Conservation (phyloP, 225 moss, liverwort and hornwort species). For the Takakia lepidozioides region DNA sequence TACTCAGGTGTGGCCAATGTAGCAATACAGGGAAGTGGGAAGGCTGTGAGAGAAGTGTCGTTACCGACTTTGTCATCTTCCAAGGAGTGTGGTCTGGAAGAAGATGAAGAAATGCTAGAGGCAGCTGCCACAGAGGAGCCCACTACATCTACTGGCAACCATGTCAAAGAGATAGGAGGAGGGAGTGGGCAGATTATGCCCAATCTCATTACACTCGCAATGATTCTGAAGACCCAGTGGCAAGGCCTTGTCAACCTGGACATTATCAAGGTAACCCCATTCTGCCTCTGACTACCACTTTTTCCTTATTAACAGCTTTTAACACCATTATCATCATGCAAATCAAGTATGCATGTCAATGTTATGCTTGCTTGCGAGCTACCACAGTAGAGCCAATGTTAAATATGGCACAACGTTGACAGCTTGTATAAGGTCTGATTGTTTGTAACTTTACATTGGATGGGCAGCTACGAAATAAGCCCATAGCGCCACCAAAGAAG, state of each 20-base stretch:
- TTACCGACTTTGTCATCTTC: conserved; percentile 68
- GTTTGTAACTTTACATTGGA: too few species aligned
- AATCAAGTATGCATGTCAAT: too few species aligned
- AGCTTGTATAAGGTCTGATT: too few species aligned
- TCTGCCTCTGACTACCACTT: not conserved
- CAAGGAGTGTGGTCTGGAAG: conserved; percentile 30
- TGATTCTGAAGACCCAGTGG: conserved; percentile 90
- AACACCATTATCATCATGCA: not conserved
- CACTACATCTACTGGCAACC: conserved; percentile 12
- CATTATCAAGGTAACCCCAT: conserved; percentile 54
- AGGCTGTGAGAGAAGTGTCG: conserved; percentile 39
- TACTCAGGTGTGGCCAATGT: conserved; percentile 62
- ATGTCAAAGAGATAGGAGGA: conserved; percentile 9
- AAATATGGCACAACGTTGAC: too few species aligned
- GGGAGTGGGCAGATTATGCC: conserved; percentile 32
- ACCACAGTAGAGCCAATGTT: too few species aligned
- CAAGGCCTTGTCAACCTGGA: conserved; percentile 79
- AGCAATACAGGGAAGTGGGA: conserved; percentile 31
- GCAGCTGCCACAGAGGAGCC: conserved; percentile 5
- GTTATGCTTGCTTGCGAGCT: too few species aligned
- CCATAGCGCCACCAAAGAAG: conserved; percentile 83
- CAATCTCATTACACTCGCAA: conserved; percentile 67
- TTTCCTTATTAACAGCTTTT: not conserved
- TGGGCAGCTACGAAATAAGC: conserved; percentile 81
- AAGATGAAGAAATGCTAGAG: conserved; percentile 18